Evolutionary conservation across 768 basidiomycete genomes (phyloP).

Genomic region (Auricularia heimuer): DNA sequence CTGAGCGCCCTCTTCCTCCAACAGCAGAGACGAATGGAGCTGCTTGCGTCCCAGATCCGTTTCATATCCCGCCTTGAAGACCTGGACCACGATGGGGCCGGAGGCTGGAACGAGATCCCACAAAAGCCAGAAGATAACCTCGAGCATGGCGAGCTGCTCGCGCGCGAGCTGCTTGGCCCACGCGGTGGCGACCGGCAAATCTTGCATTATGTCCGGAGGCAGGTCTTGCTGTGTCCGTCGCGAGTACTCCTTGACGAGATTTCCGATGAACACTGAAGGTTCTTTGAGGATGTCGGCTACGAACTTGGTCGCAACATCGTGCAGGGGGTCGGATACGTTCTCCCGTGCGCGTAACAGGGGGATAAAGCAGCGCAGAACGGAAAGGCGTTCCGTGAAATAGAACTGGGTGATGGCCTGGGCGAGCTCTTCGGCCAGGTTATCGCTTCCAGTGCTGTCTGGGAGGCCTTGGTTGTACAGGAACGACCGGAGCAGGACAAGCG

Average conservation of each 20-base stretch:
- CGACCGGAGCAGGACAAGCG: constrained; percentile 61
- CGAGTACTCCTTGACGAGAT: constrained; percentile 52
- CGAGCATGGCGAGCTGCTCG: constrained; percentile 73
- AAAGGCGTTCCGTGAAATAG: constrained; percentile 73
- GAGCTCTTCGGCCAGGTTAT: constrained; percentile 44
- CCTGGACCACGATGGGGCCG: constrained; percentile 49
- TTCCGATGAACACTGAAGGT: constrained; percentile 49
- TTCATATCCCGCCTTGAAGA: constrained; percentile 55
- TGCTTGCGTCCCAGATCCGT: constrained; percentile 59
- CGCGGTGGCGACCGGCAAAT: constrained; percentile 49
- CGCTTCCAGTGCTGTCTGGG: constrained; percentile 36
- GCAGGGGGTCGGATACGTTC: constrained; percentile 42
- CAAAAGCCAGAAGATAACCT: constrained; percentile 84
- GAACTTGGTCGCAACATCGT: constrained; percentile 42
- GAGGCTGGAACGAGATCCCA: constrained; percentile 64
- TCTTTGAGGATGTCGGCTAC: constrained; percentile 56
- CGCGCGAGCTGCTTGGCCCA: constrained; percentile 68
- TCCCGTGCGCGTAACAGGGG: constrained; percentile 67
- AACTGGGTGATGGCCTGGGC: constrained; percentile 68
- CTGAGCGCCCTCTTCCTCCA: constrained; percentile 66
- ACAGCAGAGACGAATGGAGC: constrained; percentile 48
- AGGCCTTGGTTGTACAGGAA: constrained; percentile 73
- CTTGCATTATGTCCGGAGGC: constrained; percentile 34
- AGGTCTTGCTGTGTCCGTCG: constrained; percentile 40
- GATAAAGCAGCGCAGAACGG: constrained; percentile 55